phyloP scores from a whole-genome alignment of 2,329 filamentous ascomycete genomes.

The Penicillium sp. region DNA sequence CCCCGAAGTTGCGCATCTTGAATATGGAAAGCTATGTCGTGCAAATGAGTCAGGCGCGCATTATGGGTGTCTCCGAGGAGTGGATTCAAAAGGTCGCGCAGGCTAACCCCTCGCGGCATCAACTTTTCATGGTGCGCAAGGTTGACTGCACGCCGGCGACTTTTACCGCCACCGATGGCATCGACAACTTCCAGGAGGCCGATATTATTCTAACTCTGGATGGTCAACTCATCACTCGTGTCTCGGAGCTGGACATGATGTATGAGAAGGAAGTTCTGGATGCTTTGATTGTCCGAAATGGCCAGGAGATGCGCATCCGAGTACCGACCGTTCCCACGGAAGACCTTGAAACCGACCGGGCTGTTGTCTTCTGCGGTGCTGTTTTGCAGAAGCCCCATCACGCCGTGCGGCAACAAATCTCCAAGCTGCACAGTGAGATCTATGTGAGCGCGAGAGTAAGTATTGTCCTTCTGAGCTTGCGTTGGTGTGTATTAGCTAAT shows the following conservation, averaged over 20 bases:
- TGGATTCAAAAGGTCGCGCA: slow-evolving; percentile 89
- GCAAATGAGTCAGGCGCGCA: slow-evolving; percentile 91
- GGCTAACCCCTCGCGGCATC: slow-evolving; percentile 86
- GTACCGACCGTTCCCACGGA: slow-evolving; percentile 82
- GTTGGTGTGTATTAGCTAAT: slow-evolving; percentile 5
- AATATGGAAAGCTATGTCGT: slow-evolving; percentile 93
- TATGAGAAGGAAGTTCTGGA: slow-evolving; percentile 80
- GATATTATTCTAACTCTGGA: slow-evolving; percentile 91
- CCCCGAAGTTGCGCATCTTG: slow-evolving; percentile 79
- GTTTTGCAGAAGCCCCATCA: slow-evolving; percentile 91
- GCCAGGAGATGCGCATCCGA: slow-evolving; percentile 68
- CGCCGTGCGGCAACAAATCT: slow-evolving; percentile 94
- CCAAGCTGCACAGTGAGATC: slow-evolving; percentile 90
- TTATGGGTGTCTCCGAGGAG: slow-evolving; percentile 94
- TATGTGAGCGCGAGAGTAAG: slow-evolving; percentile 77
- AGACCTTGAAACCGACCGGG: slow-evolving; percentile 86
- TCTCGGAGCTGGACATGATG: slow-evolving; percentile 93
- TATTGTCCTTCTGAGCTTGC: background rate
- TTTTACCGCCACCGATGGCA: slow-evolving; percentile 34
- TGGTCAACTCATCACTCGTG: slow-evolving; percentile 83
- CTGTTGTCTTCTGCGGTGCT: slow-evolving; percentile 91
- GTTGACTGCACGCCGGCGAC: slow-evolving; percentile 58
- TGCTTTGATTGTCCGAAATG: slow-evolving; percentile 79
- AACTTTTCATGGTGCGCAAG: slow-evolving; percentile 98
- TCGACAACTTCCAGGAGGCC: slow-evolving; percentile 71